These are phyloP conservation scores for Tagetes patula DNA, from an alignment of 129 eudicot species.

Conservation along the genomic window DNA sequence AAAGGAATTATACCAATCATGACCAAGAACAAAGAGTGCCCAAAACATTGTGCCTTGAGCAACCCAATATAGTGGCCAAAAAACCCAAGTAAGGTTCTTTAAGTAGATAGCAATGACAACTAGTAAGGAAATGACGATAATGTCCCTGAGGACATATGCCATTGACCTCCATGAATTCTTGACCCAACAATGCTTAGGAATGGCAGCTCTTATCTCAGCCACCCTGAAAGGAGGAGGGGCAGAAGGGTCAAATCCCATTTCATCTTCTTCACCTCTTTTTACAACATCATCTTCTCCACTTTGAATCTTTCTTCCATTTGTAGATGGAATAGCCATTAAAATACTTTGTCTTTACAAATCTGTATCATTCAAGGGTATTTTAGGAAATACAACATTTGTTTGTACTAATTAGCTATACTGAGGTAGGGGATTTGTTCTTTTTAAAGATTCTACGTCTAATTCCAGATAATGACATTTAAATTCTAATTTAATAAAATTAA, in stretches of 20 bases:
- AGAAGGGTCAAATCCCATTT: conserved; percentile 53
- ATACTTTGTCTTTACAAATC: conserved; percentile 1
- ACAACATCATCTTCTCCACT: conserved; percentile 12
- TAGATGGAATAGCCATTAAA: conserved; percentile 31
- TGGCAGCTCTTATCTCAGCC: conserved; percentile 68
- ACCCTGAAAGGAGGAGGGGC: conserved; percentile 74
- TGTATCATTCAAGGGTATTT: conserved; percentile 27
- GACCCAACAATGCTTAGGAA: conserved; percentile 81
- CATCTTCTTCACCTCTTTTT: conserved; percentile 19
- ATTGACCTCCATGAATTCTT: conserved; percentile 64
- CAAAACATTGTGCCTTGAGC: conserved; percentile 84
- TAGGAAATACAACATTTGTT: conserved; percentile 1
- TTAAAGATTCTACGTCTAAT: too few species aligned
- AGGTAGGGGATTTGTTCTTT: too few species aligned
- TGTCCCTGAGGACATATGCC: conserved; percentile 59
- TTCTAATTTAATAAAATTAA: too few species aligned
- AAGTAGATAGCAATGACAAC: conserved; percentile 41
- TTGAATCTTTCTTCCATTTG: conserved; percentile 34
- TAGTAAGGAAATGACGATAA: conserved; percentile 37
- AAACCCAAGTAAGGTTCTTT: conserved; percentile 38
- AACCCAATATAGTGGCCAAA: conserved; percentile 72
- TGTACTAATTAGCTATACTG: too few species aligned
- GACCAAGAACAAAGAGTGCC: conserved; percentile 85
- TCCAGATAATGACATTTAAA: too few species aligned
- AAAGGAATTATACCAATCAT: conserved; percentile 59